Base-by-base conservation (phyloP, 192 early-diverging fungal species). In the Backusella macrospora region DNA sequence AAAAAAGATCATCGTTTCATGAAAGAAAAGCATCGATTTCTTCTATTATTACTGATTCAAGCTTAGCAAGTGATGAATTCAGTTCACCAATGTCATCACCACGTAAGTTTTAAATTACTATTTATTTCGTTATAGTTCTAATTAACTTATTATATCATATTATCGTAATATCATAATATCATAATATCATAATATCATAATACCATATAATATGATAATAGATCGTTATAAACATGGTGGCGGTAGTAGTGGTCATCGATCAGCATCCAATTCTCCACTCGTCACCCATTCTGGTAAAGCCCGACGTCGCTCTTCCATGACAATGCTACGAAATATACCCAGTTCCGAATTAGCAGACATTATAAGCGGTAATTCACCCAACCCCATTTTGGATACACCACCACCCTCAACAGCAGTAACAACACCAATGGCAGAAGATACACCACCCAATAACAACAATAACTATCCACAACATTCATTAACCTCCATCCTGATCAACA, bases 291-390 rank as follows among this genome's bases (percentile, higher is more conserved):
- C 45, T 15, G 29, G 47, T 9, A 77, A 75, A 43, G 38, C 55
- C 0, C 70, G 73, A 5, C 76, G 80, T 40, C 68, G 80, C 23
- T 81, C 80, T 0, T 81, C 80, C 42, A 78, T 81, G 73, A 76
- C 69, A 4, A 71, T 81, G 72, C 59, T 81, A 6, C 72, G 80
- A 3, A 74, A 75, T 65, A 81, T 81, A 69, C 80, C 80, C 47
- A 73, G 71, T 37, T 74, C 76, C 55, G 80, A 81, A 72, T 69
- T 81, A 13, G 80, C 80, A 2, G 74, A 52, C 37, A 81, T 81
- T 26, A 73, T 81, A 6, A 77, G 80, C 26, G 80, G 80, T n/a
- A 77, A 75, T 23, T 71, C 76, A 6, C 76, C 76, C 2, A 77
- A 77, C 43, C 76, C 76, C n/a, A 55, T 77, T 13, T 34, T 67